Evolutionary conservation across 306 rosid genomes (phyloP), one percentile per base, ranked within the genome.

Genomic region (Gastrolobium villosum): DNA sequence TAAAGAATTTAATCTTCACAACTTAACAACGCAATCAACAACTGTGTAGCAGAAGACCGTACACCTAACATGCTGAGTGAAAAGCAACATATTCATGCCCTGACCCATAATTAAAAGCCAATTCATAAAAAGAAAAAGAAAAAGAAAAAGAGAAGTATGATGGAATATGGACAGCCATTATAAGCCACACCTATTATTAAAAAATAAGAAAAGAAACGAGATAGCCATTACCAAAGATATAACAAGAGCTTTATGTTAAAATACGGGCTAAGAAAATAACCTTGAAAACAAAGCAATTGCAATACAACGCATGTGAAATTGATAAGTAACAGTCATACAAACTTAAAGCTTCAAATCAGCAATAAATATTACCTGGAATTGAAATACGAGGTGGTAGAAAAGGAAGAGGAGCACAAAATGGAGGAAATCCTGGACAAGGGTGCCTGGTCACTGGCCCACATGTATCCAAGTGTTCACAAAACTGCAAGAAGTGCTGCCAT

Each of bases 391-490:
- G 90, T 62, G 0, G 93, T n/a, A n/a, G 86, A 84, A 90, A 92
- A 15, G 92, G 97, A 5, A 93, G 94, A 72, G 94, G 94, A 68
- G 94, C 91, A 67, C 91, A 85, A 82, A 90, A 92, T 80, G 94
- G 94, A 48, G 91, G 93, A 46, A 94, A 86, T 65, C 90, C 91
- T 13, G 91, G 93, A 85, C 94, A 90, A 32, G 93, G 97, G n/a
- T n/a, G n/a, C n/a, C 52, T 52, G 88, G 93, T 88, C 36, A 92
- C 97, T 35, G 94, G 97, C 65, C 94, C 91, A 84, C 90, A 87
- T 20, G 87, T 90, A 84, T 31, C 86, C 89, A 75, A 15, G 83
- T 87, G 79, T 89, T 88, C 28, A 91, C 93, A 88, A 89, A 92
- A 90, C 97, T 92, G 89, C 86, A 82, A 70, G 60, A 73, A n/a